Evolutionary conservation across 129 eudicot genomes (phyloP), one percentile per base, ranked within the genome.

Genomic region (Pulicaria dysenterica): DNA sequence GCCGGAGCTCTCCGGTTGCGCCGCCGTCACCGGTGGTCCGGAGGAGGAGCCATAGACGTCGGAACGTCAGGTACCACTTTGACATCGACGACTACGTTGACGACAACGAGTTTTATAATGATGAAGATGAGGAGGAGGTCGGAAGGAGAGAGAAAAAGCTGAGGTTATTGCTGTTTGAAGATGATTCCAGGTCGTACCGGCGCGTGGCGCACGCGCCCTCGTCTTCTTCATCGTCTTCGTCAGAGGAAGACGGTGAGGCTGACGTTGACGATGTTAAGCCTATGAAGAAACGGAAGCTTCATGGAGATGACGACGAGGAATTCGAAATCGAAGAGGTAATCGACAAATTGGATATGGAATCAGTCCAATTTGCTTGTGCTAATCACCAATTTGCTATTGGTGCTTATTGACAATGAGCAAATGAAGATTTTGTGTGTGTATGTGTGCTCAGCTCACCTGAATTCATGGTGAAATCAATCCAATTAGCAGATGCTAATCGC

Each of bases 11-110:
- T 6, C 56, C 48, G 36, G 37, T 17, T 3, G 37, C 70, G 2
- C 71, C 72, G 19, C 62, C 83, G 31, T 53, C 73, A 3, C 48
- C 82, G 62, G 50, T 68, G 39, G 82, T 65, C 75, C 84, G 84
- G 0, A 87, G 98, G 38, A 85, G 97, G 45, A 87, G 91, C 73
- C 85, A 72, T 8, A 86, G 98, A 47, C 97, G 91, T 10, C 84
- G 97, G 69, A 94, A 80, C 75, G 90, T 88, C 37, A 76, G 91
- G 86, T 94, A 90, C 81, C 79, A 84, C 59, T 80, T 94, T 56
- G 93, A 94, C 61, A 80, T 85, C 78, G 95, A 90, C 67, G 96
- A 90, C 65, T 88, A 86, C 54, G 80, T 87, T 13, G 91, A 90
- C 77, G 96, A 93, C 36, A 92, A 80, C 55, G 92, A 83, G 63